Evolutionary conservation across 1,139 yeast species (phyloP).

Genomic region (Suhomyces coccinellae): DNA sequence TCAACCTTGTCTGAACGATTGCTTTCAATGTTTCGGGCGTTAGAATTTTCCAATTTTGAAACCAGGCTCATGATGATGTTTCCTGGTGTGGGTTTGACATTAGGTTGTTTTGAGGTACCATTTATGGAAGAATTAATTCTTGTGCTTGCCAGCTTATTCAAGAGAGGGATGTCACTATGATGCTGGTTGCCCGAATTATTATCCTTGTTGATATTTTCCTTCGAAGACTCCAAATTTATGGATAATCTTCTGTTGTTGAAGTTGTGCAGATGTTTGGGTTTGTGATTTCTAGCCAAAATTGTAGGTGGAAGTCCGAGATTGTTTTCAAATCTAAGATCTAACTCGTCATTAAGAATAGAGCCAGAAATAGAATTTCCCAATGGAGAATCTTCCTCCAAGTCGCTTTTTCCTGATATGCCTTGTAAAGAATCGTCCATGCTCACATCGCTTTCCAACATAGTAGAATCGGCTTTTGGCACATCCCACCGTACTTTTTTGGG

Average conservation of each 20-base stretch:
- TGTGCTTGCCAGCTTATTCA: slow-evolving; percentile 39
- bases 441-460: slow-evolving; percentile 28
- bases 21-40: slow-evolving; percentile 25
- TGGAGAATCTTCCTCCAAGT: slow-evolving; percentile 32
- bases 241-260: slow-evolving; percentile 19
- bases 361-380: slow-evolving; percentile 17
- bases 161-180: slow-evolving; percentile 22
- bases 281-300: neutral
- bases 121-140: slow-evolving; percentile 17
- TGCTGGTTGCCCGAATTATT: neutral
- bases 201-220: slow-evolving; percentile 6
- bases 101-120: slow-evolving; percentile 1
- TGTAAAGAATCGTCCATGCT: slow-evolving; percentile 24
- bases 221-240: slow-evolving; percentile 15
- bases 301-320: slow-evolving; percentile 35
- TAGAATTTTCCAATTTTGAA: slow-evolving; percentile 15
- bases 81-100: slow-evolving; percentile 1
- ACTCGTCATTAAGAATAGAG: slow-evolving; percentile 25
- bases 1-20: slow-evolving; percentile 32
- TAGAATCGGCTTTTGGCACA: slow-evolving; percentile 32
- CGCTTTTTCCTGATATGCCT: slow-evolving; percentile 20
- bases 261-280: neutral
- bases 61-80: slow-evolving; percentile 12
- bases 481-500: slow-evolving; percentile 43
- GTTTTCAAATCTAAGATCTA: slow-evolving; percentile 34